Evolutionary conservation across 768 basidiomycete species (phyloP).

Genomic region (Fomitopsis pulvina): DNA sequence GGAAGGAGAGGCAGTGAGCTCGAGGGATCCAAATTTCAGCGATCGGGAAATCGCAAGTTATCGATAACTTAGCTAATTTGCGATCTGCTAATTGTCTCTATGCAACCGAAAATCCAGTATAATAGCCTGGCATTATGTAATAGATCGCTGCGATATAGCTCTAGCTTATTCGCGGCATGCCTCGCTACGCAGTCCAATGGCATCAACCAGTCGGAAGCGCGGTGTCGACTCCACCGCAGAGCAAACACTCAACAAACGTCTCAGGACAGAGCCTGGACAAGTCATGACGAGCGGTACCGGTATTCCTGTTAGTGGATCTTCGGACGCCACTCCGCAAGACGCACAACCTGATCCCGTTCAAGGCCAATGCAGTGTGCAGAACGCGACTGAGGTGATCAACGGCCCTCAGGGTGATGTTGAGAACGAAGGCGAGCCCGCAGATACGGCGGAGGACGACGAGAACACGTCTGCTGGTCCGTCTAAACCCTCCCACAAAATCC

Average conservation of each 20-base stretch:
- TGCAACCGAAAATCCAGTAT: too few species aligned
- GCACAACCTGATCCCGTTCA: background rate
- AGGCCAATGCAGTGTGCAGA: too few species aligned
- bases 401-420: background rate
- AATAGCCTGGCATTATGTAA: background rate
- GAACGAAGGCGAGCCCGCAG: background rate
- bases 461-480: background rate
- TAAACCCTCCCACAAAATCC: conserved; percentile 30
- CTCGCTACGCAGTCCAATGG: background rate
- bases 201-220: background rate
- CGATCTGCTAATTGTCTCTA: too few species aligned
- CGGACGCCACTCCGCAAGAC: background rate
- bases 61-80: background rate
- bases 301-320: background rate
- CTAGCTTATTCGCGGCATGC: background rate
- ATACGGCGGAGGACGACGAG: background rate
- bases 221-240: background rate
- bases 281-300: background rate
- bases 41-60: background rate
- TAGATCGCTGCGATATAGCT: background rate
- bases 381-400: too few species aligned
- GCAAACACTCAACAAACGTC: background rate
- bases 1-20: background rate
- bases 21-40: background rate
- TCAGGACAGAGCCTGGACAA: background rate